Percentiles rank a stretch among this genome's conserved stretches.
These are phyloP conservation scores for Entamoeba invadens DNA, from an alignment of 208 protist species.

Conservation along the genomic window DNA sequence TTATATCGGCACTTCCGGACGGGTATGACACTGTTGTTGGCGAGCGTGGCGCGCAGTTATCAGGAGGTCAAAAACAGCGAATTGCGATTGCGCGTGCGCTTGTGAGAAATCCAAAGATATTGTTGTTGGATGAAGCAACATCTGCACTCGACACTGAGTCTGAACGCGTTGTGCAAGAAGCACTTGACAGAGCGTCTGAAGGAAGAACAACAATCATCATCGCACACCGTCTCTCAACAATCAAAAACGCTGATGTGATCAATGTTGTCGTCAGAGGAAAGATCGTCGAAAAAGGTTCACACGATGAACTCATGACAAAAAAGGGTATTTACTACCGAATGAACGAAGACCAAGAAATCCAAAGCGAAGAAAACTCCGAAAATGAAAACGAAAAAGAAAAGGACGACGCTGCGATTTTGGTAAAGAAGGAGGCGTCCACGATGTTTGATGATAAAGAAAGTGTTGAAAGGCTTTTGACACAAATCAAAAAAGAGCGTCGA, in stretches of 20 bases:
- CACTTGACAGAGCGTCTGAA: slow-evolving; percentile 53
- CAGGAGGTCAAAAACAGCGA: slow-evolving; percentile 69
- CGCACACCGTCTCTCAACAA: slow-evolving; percentile 69
- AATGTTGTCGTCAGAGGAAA: slow-evolving; percentile 67
- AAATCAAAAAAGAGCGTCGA: not conserved
- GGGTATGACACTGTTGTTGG: not conserved
- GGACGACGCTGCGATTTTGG: not conserved
- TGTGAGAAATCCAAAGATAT: slow-evolving; percentile 56
- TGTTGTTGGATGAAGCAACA: slow-evolving; percentile 73
- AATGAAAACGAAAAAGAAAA: not conserved
- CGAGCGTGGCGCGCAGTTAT: not conserved
- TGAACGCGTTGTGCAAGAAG: slow-evolving; percentile 58
- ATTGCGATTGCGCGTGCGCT: slow-evolving; percentile 71
- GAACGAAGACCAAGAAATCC: not conserved
- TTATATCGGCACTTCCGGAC: not conserved
- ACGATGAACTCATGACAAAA: slow-evolving; percentile 50
- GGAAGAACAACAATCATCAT: slow-evolving; percentile 66
- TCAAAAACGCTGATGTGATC: slow-evolving; percentile 67
- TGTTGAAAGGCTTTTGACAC: not conserved
- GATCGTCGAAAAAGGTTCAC: slow-evolving; percentile 59
- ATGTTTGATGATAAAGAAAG: not conserved
- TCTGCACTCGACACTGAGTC: slow-evolving; percentile 62
- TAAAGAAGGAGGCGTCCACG: not conserved
- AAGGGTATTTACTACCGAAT: not conserved
- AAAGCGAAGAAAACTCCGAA: not conserved